phyloP scores from a whole-genome alignment of 78 protist species.

The Trichosphaerium sp. region DNA sequence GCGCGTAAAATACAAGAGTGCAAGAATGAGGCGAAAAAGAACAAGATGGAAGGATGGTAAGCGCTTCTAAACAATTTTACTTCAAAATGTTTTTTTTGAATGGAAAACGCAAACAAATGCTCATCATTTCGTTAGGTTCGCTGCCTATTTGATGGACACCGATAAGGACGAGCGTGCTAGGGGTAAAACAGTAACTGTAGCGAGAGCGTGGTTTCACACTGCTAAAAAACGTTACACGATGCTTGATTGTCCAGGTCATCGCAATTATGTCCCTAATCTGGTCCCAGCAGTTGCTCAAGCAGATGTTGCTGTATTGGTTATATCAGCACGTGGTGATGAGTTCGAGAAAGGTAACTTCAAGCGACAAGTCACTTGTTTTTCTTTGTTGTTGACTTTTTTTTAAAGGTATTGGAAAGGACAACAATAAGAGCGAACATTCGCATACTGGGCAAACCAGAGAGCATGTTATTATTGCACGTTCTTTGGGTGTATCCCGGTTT shows the following conservation, averaged over 20 bases:
- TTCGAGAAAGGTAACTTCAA: constrained; percentile 20
- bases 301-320: constrained; percentile 12
- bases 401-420: no score
- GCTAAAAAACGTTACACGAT: neutral
- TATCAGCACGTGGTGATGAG: constrained; percentile 13
- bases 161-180: constrained; percentile 15
- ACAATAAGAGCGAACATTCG: no score
- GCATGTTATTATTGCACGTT: constrained; percentile 9
- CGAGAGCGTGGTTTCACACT: constrained; percentile 11
- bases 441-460: constrained; percentile 33
- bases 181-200: constrained; percentile 23
- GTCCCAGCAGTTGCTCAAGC: constrained; percentile 27
- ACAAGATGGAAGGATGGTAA: no score
- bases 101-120: no score
- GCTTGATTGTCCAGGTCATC: constrained; percentile 34
- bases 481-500: no score
- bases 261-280: constrained; percentile 9
- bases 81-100: no score
- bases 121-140: no score
- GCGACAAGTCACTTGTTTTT: no score
- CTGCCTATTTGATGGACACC: constrained; percentile 2
- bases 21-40: no score
- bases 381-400: no score
- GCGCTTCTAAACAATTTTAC: no score
- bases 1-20: no score